Conservation (phyloP, 257 asterid genomes). For the Cordia subcordata region DNA sequence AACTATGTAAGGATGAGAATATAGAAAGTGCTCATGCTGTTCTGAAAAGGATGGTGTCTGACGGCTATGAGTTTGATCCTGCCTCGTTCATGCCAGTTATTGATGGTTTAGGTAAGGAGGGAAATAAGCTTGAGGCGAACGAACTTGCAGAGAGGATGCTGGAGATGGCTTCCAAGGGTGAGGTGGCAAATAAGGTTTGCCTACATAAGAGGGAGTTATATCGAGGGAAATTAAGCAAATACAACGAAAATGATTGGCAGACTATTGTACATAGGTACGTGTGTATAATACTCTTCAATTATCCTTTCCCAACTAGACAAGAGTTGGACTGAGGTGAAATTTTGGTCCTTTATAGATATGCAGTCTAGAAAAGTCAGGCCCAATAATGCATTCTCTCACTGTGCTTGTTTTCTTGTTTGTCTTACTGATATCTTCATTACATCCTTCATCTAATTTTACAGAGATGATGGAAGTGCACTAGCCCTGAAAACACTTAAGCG, state of each 20-base stretch:
- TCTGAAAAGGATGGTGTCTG: constrained; percentile 56
- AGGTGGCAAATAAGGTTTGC: constrained; percentile 34
- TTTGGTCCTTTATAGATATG: no score
- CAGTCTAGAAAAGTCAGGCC: no score
- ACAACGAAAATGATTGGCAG: constrained; percentile 54
- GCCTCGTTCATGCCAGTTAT: constrained; percentile 84
- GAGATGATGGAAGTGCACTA: constrained; percentile 77
- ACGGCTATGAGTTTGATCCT: constrained; percentile 70
- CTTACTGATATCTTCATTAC: not conserved
- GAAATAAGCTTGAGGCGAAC: constrained; percentile 69
- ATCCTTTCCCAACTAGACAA: not conserved
- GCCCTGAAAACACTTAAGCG: constrained; percentile 82
- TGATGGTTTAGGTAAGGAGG: constrained; percentile 49
- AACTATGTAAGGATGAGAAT: constrained; percentile 49
- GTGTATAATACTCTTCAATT: constrained; percentile 1
- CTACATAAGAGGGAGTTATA: constrained; percentile 21
- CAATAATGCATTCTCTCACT: not conserved
- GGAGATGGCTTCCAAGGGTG: constrained; percentile 50
- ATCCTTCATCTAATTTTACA: constrained; percentile 23
- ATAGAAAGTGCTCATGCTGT: constrained; percentile 48
- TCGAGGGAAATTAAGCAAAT: constrained; percentile 28
- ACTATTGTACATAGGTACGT: constrained; percentile 66
- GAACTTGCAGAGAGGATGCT: constrained; percentile 68
- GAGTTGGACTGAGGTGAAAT: not conserved
- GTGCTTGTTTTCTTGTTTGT: constrained; percentile 9